Conservation (phyloP, 2,329 filamentous ascomycete species). For the Oidium heveae region DNA sequence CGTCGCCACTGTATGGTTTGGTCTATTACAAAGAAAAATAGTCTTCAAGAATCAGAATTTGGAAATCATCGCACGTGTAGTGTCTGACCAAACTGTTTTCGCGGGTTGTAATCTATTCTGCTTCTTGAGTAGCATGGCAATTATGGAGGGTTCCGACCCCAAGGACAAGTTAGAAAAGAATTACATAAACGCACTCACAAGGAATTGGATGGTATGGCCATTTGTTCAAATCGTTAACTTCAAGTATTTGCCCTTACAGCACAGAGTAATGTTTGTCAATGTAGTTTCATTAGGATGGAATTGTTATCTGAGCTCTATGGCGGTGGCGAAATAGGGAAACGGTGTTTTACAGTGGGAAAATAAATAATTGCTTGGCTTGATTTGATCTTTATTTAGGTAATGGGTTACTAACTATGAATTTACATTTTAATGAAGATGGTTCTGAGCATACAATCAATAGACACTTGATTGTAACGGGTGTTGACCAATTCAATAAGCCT, state of each 20-base stretch:
- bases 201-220: conserved; percentile 50
- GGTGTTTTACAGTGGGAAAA: neutral
- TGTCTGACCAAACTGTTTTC: conserved; percentile 39
- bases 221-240: conserved; percentile 43
- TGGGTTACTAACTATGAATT: no score
- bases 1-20: conserved; percentile 45
- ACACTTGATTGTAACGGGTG: no score
- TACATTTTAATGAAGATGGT: no score
- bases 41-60: conserved; percentile 28
- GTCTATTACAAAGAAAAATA: conserved; percentile 35
- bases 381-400: no score
- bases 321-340: conserved; percentile 5
- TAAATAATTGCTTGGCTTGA: neutral
- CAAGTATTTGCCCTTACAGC: conserved; percentile 40
- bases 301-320: conserved; percentile 16
- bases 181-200: conserved; percentile 34
- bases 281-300: conserved; percentile 34
- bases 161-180: conserved; percentile 33
- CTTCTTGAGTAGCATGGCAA: conserved; percentile 43
- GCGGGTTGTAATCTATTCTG: conserved; percentile 35
- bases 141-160: conserved; percentile 33
- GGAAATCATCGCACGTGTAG: conserved; percentile 37
- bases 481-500: no score
- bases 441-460: no score
- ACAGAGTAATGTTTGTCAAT: conserved; percentile 46